Evolutionary conservation across 441 rosid species (phyloP), one percentile per base, ranked within the genome.

Genomic region (Arabidopsis hybrid): DNA sequence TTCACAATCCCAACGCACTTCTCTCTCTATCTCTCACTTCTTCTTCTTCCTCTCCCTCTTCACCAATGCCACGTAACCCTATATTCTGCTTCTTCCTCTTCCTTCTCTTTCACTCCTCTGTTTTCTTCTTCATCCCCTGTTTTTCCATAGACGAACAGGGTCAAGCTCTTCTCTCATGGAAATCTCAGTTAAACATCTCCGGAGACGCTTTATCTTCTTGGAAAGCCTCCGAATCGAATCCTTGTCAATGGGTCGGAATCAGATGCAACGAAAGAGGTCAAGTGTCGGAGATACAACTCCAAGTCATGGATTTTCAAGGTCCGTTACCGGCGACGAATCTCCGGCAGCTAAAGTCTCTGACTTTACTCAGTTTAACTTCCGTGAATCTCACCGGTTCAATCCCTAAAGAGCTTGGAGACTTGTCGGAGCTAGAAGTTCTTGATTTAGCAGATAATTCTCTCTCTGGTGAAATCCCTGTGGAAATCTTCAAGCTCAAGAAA

Each of bases 1-100:
- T 92, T 91, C 73, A 78, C 98, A 89, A 92, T 92, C 96, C 96
- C 98, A 83, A 92, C 75, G 82, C 93, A 85, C 76, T 78, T 80
- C 85, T 79, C 46, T 85, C 72, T 74, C 78, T 80, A 71, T 34
- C 56, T 55, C 53, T 49, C 53, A 8, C 6, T 34, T 65, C 66
- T 47, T 45, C 76, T 71, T 36, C 67, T 7, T 69, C 80, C 81
- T 77, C 81, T 75, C 67, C 74, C 68, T 73, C 80, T 83, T 85
- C 86, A 82, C 83, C 79, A 57, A 76, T 76, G 80, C 72, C 76
- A 76, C 73, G 59, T 10, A 72, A 60, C 31, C 60, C 3, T 52
- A 77, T 43, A 51, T 65, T 72, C 69, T 51, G 60, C 73, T 16
- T 52, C 60, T 66, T 77, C 35, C 77, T 80, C 87, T n/a, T 82